Conservation (phyloP, 2,329 filamentous ascomycete species). For the Nectriaceae sp. region DNA sequence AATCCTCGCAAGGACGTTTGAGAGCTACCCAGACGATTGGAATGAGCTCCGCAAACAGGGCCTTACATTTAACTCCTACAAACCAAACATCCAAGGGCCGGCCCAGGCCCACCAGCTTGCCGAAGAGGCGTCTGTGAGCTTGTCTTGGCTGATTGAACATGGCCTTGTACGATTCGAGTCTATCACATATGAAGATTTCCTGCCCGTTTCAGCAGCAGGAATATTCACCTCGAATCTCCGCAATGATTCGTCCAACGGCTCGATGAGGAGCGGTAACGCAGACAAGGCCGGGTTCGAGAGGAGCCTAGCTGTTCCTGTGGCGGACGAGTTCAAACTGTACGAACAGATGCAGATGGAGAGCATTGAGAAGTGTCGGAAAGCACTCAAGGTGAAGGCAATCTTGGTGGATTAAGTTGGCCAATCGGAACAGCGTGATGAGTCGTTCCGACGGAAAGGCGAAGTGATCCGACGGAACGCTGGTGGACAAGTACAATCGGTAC, state of each 20-base stretch:
- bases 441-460: neutral
- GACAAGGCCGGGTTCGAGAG: conserved; percentile 1
- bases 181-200: conserved; percentile 53
- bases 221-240: conserved; percentile 46
- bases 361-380: neutral
- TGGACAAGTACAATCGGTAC: too few species aligned
- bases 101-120: neutral
- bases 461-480: conserved; percentile 1
- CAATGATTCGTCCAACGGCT: neutral
- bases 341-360: conserved; percentile 1
- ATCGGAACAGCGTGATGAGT: neutral
- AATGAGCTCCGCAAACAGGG: conserved; percentile 32
- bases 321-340: conserved; percentile 3
- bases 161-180: conserved; percentile 39
- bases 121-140: neutral
- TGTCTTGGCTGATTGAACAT: conserved; percentile 31
- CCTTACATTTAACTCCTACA: conserved; percentile 41
- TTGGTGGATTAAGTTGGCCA: neutral
- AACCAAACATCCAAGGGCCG: neutral
- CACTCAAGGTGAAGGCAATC: neutral
- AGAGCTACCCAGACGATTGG: conserved; percentile 41
- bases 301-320: neutral
- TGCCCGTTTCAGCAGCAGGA: conserved; percentile 50
- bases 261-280: neutral
- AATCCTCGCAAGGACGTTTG: conserved; percentile 29